Base-by-base conservation (phyloP, 2,329 filamentous ascomycete genomes). In the Madurella mycetomatis region DNA sequence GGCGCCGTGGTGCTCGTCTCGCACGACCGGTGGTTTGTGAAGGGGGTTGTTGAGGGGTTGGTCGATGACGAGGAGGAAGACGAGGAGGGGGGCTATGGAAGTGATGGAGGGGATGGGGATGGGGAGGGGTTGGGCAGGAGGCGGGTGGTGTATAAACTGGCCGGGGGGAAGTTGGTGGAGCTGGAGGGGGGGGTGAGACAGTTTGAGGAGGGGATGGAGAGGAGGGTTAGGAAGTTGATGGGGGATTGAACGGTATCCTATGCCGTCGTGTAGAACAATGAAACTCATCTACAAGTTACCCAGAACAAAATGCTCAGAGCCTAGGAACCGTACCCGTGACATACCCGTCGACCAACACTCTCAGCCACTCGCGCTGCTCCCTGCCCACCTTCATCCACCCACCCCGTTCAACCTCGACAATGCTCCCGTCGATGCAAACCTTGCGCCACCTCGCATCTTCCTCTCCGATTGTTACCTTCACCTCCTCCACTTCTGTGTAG, bases 371-470 rank as follows among this genome's bases (percentile, higher is more conserved):
- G 41, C 65, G 61, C 9, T 69, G 66, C 19, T 80, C 76, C 64
- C 73, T 80, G 58, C 69, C 70, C 0, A 96, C 79, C 55, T 83
- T 80, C 69, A 95, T 81, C 77, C 82, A 86, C 0, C 91, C 64
- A 1, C 80, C 84, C 49, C 76, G 69, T 17, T 87, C 86, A 1
- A 96, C 73, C 55, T 82, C 79, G 2, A 96, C 82, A 64, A 95
- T 95, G 50, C 87, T 90, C 2, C 92, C 92, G 69, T 97, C 92
- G n/a, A 97, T 77, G 68, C 92, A 97, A 13, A 95, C 81, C 65
- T 92, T 83, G 57, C 92, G 78, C 91, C 91, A 96, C 49, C 84
- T 76, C 44, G 74, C 75, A n/a, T 90, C 83, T 15, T 81, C 74
- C 64, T 94, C 88, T 1, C 74, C 59, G 37, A 90, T 84, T 15